phyloP scores from a whole-genome alignment of 306 rosid species.

The Echinosophora koreensis region DNA sequence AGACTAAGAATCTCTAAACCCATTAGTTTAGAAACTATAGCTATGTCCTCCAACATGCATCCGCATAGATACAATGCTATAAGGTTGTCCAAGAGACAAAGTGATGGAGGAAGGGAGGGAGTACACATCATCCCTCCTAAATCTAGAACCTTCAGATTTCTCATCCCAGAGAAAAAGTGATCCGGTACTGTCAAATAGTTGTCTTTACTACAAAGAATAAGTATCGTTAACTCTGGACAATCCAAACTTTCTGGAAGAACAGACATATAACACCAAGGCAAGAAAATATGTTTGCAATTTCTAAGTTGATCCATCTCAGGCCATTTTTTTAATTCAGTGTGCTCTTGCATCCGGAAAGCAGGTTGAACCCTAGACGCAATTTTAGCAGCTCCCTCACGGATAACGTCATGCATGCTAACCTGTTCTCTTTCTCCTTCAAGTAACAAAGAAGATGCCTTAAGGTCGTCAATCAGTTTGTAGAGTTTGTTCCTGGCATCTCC shows the following conservation, averaged over 20 bases:
- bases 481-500: neutral
- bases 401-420: slow-evolving; percentile 18
- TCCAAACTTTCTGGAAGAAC: neutral
- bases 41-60: neutral
- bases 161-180: neutral
- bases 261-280: neutral
- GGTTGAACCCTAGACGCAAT: neutral
- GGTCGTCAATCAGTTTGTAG: neutral
- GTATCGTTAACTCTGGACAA: neutral
- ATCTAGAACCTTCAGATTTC: neutral
- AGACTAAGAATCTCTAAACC: neutral
- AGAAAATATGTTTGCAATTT: neutral
- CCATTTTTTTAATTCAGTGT: neutral
- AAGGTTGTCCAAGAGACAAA: neutral
- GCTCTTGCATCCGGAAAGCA: accelerated
- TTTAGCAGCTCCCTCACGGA: neutral
- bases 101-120: neutral
- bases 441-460: neutral
- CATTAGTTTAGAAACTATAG: neutral
- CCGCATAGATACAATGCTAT: neutral
- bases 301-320: neutral
- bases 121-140: neutral
- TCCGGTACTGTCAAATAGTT: neutral
- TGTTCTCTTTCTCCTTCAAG: neutral
- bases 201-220: neutral